Percentiles rank a stretch among this genome's conserved stretches.
These are phyloP conservation scores for Wickerhamomyces xylosicus DNA, from an alignment of 805 yeast genomes.

Conservation along the genomic window DNA sequence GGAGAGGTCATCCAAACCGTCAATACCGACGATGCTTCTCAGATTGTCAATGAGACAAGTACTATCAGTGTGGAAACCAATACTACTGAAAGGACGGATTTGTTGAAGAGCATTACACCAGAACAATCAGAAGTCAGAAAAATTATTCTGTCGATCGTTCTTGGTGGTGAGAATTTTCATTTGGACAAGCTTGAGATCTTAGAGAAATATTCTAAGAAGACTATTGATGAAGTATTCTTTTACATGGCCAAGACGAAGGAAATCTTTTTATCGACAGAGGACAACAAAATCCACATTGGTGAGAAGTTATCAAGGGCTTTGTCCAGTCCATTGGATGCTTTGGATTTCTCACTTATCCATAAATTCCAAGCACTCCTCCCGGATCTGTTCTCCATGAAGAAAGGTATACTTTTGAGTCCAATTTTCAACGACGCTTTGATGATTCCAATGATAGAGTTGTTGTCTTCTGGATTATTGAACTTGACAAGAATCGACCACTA, in stretches of 20 bases:
- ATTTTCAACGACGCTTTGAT: slow-evolving; percentile 52
- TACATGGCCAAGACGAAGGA: slow-evolving; percentile 43
- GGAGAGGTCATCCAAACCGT: no score
- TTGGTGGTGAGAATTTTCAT: slow-evolving; percentile 16
- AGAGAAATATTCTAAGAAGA: slow-evolving; percentile 39
- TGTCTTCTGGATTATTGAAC: slow-evolving; percentile 31
- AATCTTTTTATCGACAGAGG: slow-evolving; percentile 33
- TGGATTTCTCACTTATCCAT: slow-evolving; percentile 33
- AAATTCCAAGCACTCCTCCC: slow-evolving; percentile 33
- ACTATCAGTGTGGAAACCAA: slow-evolving; percentile 7
- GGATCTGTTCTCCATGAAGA: slow-evolving; percentile 30
- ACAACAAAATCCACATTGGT: slow-evolving; percentile 28
- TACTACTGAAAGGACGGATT: neutral
- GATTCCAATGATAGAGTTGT: slow-evolving; percentile 46
- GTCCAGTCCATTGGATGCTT: slow-evolving; percentile 21
- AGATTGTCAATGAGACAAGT: slow-evolving; percentile 4
- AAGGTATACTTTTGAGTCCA: slow-evolving; percentile 46
- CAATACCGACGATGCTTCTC: neutral
- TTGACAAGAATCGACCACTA: slow-evolving; percentile 47
- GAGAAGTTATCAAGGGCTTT: slow-evolving; percentile 12
- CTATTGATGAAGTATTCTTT: slow-evolving; percentile 30
- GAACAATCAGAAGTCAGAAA: slow-evolving; percentile 19
- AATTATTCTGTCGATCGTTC: slow-evolving; percentile 24
- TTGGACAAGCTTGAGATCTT: slow-evolving; percentile 21
- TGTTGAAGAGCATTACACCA: slow-evolving; percentile 8